Base-by-base conservation (phyloP, 768 basidiomycete species). In the Tricholoma bakamatsutake region DNA sequence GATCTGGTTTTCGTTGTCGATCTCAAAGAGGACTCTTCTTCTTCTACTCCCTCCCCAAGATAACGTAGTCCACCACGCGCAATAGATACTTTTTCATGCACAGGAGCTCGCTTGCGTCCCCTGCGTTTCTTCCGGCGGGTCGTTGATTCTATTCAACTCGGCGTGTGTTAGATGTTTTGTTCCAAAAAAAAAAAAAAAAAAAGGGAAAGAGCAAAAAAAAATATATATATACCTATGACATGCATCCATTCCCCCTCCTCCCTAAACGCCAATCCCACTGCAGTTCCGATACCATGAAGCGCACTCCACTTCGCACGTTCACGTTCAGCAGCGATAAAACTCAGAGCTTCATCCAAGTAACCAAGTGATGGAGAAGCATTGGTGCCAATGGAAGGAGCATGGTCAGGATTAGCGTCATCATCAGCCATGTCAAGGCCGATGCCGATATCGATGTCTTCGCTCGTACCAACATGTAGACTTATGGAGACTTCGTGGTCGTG, bases 281-380 rank as follows among this genome's bases (percentile, higher is more conserved):
- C 58, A 12, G 28, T 17, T 12, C 34, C 37, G 13, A 15, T 43
- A 48, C 31, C 74, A 35, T 73, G 73, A 40, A 68, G 67, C n/a
- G 82, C 84, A 43, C 74, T 78, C 59, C 81, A 75, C 58, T 77
- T 76, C 34, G 80, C 82, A 54, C 87, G 76, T 66, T 91, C 89
- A 53, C 87, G 76, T 66, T 91, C 89, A 9, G 81, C 82, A 42
- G 84, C 86, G 50, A 90, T 76, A 57, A 90, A 92, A n/a, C 79
- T 80, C 12, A 92, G 75, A 0, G 86, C 87, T 57, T 83, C 82
- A 56, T 87, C 87, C 13, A 92, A 77, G 52, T 81, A 80, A 0
- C 90, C 90, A 12, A 92, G 69, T 2, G 86, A 88, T 0, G 90
- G 88, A 11, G 37, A 62, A 47, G 7, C 35, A 31, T 24, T 28